These are phyloP conservation scores for Postia placenta DNA, from an alignment of 768 basidiomycete genomes.

Conservation along the genomic window DNA sequence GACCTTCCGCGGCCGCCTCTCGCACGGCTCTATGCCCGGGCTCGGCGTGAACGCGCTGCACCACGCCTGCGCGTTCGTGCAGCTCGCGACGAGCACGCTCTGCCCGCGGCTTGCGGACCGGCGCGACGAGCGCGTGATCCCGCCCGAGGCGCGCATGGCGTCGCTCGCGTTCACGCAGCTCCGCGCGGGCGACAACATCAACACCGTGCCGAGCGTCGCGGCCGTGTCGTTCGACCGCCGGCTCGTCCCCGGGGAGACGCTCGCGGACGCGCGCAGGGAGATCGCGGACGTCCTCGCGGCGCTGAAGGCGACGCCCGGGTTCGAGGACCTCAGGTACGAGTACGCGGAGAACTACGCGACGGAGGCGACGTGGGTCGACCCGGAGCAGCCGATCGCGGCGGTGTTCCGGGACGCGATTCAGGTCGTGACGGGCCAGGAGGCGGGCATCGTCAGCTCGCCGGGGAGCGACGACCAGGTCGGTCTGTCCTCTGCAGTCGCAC, in stretches of 20 bases:
- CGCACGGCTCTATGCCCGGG: conserved; percentile 5
- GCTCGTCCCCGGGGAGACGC: conserved; percentile 8
- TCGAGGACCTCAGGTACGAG: conserved; percentile 3
- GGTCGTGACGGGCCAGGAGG: conserved; percentile 2
- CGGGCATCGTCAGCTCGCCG: conserved; percentile 3
- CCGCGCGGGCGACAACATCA: conserved; percentile 1
- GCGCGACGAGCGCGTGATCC: conserved; percentile 2
- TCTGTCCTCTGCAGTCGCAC: neutral
- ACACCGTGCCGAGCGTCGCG: conserved; percentile 2
- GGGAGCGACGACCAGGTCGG: conserved; percentile 6
- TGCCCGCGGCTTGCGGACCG: neutral
- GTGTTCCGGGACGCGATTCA: conserved; percentile 2
- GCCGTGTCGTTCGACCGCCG: conserved; percentile 5
- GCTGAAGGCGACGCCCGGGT: neutral
- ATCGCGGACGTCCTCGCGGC: neutral
- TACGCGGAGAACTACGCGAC: conserved; percentile 4
- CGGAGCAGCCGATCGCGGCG: conserved; percentile 2
- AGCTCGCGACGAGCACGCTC: neutral
- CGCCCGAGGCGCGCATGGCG: conserved; percentile 1
- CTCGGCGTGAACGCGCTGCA: conserved; percentile 7
- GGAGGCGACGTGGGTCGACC: conserved; percentile 5
- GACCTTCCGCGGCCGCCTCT: conserved; percentile 1
- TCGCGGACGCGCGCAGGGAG: conserved; percentile 2
- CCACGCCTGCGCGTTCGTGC: conserved; percentile 3
- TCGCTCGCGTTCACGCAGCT: conserved; percentile 4